Conservation (phyloP, 2,329 filamentous ascomycete genomes). For the Aspergillus fijiensis region DNA sequence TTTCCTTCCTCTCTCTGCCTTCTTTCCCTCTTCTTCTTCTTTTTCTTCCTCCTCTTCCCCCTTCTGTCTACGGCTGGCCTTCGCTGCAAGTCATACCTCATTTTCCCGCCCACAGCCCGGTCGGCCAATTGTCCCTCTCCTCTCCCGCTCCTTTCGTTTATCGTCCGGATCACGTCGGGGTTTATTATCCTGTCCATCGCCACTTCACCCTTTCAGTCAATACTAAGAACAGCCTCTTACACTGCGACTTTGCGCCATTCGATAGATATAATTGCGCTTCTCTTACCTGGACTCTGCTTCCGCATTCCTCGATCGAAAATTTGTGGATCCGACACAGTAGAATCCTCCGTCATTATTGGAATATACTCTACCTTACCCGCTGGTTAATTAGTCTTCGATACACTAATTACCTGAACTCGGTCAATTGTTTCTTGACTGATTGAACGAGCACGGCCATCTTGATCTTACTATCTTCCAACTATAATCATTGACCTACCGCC, state of each 20-base stretch:
- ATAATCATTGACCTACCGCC: background rate
- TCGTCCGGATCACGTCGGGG: constrained; percentile 15
- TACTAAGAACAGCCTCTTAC: background rate
- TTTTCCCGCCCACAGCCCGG: constrained; percentile 7
- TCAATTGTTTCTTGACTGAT: constrained; percentile 1
- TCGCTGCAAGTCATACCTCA: constrained; percentile 18
- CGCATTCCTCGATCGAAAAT: background rate
- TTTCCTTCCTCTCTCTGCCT: constrained; percentile 4
- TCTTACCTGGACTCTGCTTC: background rate
- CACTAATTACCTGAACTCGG: background rate
- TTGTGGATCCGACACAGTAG: background rate
- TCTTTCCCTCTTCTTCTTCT: background rate
- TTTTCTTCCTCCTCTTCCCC: background rate
- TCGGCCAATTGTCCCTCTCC: constrained; percentile 16
- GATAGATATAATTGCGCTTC: background rate
- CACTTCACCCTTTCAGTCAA: background rate
- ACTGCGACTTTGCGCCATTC: too few species aligned
- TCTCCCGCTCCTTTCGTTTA: background rate
- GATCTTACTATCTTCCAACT: background rate
- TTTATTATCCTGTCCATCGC: constrained; percentile 11
- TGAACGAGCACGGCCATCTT: constrained; percentile 1
- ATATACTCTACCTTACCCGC: constrained; percentile 4
- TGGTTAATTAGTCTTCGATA: too few species aligned
- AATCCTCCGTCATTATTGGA: constrained; percentile 3
- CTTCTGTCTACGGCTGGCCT: background rate